Percentiles rank a stretch among this genome's conserved stretches.
These are phyloP conservation scores for Leccinellum rugosiceps DNA, from an alignment of 768 basidiomycete genomes.

Conservation along the genomic window DNA sequence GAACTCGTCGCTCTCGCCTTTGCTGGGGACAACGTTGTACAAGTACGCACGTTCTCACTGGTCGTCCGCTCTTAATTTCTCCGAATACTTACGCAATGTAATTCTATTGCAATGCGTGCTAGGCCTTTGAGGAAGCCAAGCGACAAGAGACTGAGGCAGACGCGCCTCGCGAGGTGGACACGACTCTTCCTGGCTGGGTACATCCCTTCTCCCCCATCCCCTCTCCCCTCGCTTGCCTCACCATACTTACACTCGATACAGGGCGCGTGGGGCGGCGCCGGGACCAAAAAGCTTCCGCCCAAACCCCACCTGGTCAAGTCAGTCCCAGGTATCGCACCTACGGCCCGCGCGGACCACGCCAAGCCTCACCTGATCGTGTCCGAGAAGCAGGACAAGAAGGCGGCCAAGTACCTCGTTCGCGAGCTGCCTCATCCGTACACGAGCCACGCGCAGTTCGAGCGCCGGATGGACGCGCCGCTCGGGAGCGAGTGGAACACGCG, in stretches of 20 bases:
- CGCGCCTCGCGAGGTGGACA: constrained; percentile 85
- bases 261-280: constrained; percentile 92
- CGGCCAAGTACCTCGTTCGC: constrained; percentile 81
- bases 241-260: constrained; percentile 25
- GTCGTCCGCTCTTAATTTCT: no score
- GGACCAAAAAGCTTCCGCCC: constrained; percentile 55
- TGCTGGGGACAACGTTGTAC: constrained; percentile 94
- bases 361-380: constrained; percentile 93
- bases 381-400: constrained; percentile 94
- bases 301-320: constrained; percentile 77
- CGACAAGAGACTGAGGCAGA: constrained; percentile 78
- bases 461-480: constrained; percentile 73
- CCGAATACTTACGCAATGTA: neutral
- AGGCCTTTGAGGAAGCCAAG: constrained; percentile 89
- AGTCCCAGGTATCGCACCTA: constrained; percentile 76
- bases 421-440: constrained; percentile 96
- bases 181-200: constrained; percentile 94
- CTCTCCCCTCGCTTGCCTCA: no score
- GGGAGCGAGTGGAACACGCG: constrained; percentile 95
- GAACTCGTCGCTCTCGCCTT: constrained; percentile 94
- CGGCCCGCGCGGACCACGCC: constrained; percentile 75
- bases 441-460: constrained; percentile 88
- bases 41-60: constrained; percentile 45
- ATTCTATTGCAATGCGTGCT: neutral
- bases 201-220: constrained; percentile 23